Percentiles rank a stretch among this genome's conserved stretches.
These are phyloP conservation scores for Penicillium tannophilum DNA, from an alignment of 495 filamentous ascomycete species.

Conservation along the genomic window DNA sequence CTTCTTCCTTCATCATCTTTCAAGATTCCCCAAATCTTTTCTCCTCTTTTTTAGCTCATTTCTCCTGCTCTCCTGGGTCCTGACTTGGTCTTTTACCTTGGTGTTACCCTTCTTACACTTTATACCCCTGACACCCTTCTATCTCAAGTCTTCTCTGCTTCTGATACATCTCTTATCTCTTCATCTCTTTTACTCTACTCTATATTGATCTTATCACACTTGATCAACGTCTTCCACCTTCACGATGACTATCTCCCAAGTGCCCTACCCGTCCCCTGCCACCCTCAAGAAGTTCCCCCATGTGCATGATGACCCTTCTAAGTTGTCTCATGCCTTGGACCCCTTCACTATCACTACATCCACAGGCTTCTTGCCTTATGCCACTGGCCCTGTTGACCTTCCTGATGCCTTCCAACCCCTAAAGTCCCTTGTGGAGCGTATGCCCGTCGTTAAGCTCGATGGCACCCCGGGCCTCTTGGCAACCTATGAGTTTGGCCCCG, in stretches of 20 bases:
- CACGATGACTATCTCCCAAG: constrained; percentile 37
- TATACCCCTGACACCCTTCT: constrained; percentile 29
- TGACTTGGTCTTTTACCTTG: constrained; percentile 37
- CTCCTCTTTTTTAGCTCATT: constrained; percentile 18
- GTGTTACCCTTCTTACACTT: constrained; percentile 21
- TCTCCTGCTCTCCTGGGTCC: constrained; percentile 25
- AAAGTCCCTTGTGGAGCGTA: constrained; percentile 66
- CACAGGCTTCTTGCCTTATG: constrained; percentile 68
- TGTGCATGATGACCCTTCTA: constrained; percentile 57
- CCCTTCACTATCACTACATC: constrained; percentile 88
- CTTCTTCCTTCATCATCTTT: constrained; percentile 21
- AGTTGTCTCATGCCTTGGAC: constrained; percentile 56
- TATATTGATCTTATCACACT: neutral
- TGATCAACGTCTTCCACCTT: neutral
- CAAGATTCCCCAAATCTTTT: constrained; percentile 10
- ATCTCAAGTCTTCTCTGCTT: constrained; percentile 16
- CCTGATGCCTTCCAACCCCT: constrained; percentile 71
- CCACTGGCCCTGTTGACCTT: constrained; percentile 37
- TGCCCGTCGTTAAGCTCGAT: constrained; percentile 70
- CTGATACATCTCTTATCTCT: constrained; percentile 10
- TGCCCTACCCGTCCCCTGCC: constrained; percentile 34
- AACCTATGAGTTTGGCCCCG: constrained; percentile 66
- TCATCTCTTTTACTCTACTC: neutral
- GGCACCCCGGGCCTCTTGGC: constrained; percentile 79
- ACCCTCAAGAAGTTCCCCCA: constrained; percentile 57